phyloP scores from a whole-genome alignment of 345 rosid species.

The Firmiana major region DNA sequence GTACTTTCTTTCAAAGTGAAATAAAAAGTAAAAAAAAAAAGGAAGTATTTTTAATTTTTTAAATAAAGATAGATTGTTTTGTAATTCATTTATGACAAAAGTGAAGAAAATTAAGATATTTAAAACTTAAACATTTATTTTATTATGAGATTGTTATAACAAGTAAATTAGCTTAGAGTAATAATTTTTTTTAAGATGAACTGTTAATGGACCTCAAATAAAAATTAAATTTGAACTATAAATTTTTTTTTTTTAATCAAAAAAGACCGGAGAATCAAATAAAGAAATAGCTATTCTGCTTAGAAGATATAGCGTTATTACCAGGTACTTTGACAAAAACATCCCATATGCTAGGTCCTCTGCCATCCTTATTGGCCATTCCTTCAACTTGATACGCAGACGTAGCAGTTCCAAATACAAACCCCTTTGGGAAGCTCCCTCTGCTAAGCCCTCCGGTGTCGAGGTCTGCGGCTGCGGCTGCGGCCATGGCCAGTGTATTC shows the following conservation, averaged over 20 bases:
- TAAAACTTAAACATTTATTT: too few species aligned
- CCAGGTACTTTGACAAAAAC: conserved; percentile 44
- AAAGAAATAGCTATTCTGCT: too few species aligned
- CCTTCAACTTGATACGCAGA: conserved; percentile 40
- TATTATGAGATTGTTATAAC: background rate
- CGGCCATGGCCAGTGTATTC: background rate
- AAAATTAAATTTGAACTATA: background rate
- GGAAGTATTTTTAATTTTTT: too few species aligned
- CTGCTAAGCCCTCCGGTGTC: conserved; percentile 10
- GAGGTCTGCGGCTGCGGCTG: conserved; percentile 12
- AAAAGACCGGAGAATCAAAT: background rate
- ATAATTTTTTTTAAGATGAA: too few species aligned
- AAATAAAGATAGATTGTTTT: background rate
- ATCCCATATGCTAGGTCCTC: conserved; percentile 74
- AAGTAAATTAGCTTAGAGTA: too few species aligned
- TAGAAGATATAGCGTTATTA: background rate
- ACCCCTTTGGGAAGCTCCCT: conserved; percentile 12
- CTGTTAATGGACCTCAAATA: background rate
- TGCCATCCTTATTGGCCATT: conserved; percentile 44
- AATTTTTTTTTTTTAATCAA: background rate
- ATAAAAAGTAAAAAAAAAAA: background rate
- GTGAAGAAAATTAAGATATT: background rate
- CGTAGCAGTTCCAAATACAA: conserved; percentile 7
- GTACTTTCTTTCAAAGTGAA: too few species aligned
- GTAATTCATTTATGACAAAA: background rate